Conservation (phyloP, 495 filamentous ascomycete species). For the Rhypophila decipiens region DNA sequence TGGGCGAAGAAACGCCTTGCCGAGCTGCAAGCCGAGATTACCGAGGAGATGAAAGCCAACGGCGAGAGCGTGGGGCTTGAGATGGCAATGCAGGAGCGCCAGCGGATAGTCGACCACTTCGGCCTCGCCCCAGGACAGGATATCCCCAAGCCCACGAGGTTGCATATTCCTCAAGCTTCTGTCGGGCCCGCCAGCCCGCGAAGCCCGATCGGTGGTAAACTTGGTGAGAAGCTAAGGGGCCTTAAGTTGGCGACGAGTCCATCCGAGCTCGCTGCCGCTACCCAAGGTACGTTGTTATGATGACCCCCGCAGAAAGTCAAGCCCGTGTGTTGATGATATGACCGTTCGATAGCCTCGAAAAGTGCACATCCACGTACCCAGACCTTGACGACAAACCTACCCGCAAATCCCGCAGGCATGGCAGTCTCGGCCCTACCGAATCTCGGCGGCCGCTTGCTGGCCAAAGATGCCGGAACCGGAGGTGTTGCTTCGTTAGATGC, state of each 20-base stretch:
- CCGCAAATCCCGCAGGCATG: not conserved
- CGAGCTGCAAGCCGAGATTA: constrained; percentile 67
- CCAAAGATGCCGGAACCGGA: constrained; percentile 10
- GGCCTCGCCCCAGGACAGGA: constrained; percentile 42
- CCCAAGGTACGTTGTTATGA: constrained; percentile 33
- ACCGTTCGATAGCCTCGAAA: constrained; percentile 13
- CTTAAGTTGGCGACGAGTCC: constrained; percentile 68
- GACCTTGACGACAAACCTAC: constrained; percentile 2
- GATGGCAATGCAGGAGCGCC: constrained; percentile 73
- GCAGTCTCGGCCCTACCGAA: not conserved
- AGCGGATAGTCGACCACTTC: constrained; percentile 77
- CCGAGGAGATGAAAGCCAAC: constrained; percentile 54
- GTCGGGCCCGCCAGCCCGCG: constrained; percentile 46
- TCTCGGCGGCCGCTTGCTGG: constrained; percentile 3
- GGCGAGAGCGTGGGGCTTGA: constrained; percentile 70
- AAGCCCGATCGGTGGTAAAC: constrained; percentile 55
- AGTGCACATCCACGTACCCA: constrained; percentile 11
- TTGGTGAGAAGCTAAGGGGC: constrained; percentile 71
- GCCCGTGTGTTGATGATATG: not conserved
- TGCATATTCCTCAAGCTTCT: constrained; percentile 21
- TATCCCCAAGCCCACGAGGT: constrained; percentile 19
- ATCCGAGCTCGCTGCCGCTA: constrained; percentile 45
- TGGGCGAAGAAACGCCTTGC: constrained; percentile 74
- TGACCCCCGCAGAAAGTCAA: not conserved
- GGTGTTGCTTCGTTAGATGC: constrained; percentile 41